Conservation (phyloP, 805 yeast genomes). For the Ogataea thermomethanolica region DNA sequence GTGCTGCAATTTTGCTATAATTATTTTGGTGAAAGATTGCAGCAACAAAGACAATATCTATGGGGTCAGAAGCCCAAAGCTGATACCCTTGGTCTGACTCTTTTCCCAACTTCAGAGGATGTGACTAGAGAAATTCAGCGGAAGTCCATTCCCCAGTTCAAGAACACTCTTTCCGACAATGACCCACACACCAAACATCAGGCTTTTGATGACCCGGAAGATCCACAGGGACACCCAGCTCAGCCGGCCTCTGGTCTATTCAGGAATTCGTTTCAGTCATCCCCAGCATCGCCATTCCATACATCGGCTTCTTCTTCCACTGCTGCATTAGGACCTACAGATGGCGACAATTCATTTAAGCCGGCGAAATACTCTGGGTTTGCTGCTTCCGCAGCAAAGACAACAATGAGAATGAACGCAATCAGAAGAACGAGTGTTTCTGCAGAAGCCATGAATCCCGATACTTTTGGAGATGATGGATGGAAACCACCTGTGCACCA, state of each 20-base stretch:
- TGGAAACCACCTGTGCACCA: conserved; percentile 74
- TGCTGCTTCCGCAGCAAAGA: conserved; percentile 28
- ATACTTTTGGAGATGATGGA: conserved; percentile 57
- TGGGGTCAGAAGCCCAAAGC: conserved; percentile 51
- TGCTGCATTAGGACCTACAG: conserved; percentile 1
- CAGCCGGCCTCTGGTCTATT: conserved; percentile 7
- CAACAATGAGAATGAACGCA: conserved; percentile 65
- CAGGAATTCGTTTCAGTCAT: conserved; percentile 23
- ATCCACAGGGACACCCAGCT: conserved; percentile 12
- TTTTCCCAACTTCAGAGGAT: conserved; percentile 16
- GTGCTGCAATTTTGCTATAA: conserved; percentile 72
- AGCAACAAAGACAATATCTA: conserved; percentile 51
- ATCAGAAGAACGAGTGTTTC: conserved; percentile 86
- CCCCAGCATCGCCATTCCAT: conserved; percentile 26
- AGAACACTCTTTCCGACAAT: conserved; percentile 59
- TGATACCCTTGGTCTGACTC: conserved; percentile 46
- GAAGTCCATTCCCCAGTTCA: conserved; percentile 40
- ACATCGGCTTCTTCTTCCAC: conserved; percentile 22
- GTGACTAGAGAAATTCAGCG: conserved; percentile 20
- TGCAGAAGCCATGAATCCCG: conserved; percentile 83
- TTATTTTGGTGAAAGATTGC: conserved; percentile 61
- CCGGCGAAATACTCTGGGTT: conserved; percentile 17
- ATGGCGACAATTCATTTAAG: not conserved
- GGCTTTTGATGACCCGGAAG: conserved; percentile 31
- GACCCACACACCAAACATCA: conserved; percentile 55